Evolutionary conservation across 345 rosid genomes (phyloP), one percentile per base, ranked within the genome.

Genomic region (Angophora floribunda): DNA sequence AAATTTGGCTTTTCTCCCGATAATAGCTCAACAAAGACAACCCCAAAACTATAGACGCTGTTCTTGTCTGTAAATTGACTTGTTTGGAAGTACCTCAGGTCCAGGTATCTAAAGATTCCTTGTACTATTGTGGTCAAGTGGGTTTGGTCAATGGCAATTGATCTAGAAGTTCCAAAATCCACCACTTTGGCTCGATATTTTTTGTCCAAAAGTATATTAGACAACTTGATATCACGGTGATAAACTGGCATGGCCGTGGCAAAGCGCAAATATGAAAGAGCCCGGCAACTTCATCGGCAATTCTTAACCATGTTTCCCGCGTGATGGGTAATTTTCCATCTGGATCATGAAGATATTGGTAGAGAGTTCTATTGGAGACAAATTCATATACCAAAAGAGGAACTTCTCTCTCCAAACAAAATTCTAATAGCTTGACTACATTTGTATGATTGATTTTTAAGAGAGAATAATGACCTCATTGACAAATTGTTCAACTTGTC

Each of bases 61-160:
- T 30, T 28, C 32, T 61, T 3, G 1, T 28, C 16, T 12, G 0
- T 28, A 28, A 61, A 61, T 6, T 61, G n/a, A 28, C 32, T 28
- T 61, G 32, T 28, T 0, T 3, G 8, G 67, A 26, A 61, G 32
- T 61, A 28, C 67, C 26, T 2, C 4, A 1, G 32, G 0, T 61
- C 67, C 32, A 61, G 12, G 30, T 28, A 61, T 28, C 67, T 32
- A 26, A 61, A 61, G 16, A 15, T 61, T 61, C 16, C 67, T 61
- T 28, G 67, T 30, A 12, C 32, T 32, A 61, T 61, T 6, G 32
- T 61, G 67, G 67, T 26, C 67, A 61, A 61, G n/a, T 61, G 67
- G 26, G 67, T 61, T 61, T 12, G 67, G 32, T 61, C 16, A 4
- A 61, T 61, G 32, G 67, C 26, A 28, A 61, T 61, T 61, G 67